These are phyloP conservation scores for Thermothielavioides terrestris DNA, from an alignment of 495 filamentous ascomycete species.

Conservation along the genomic window DNA sequence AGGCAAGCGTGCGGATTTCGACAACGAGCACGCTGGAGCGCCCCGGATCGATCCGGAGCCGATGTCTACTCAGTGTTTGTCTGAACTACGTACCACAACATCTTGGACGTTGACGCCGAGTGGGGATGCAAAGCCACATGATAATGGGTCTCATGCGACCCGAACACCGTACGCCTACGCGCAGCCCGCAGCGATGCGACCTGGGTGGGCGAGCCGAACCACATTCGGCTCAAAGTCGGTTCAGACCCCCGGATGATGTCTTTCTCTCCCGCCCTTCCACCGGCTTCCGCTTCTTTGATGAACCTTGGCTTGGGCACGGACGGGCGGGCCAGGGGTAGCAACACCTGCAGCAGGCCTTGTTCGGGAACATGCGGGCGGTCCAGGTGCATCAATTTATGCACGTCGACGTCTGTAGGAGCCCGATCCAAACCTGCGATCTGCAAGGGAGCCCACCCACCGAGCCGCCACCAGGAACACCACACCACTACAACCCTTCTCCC, in stretches of 20 bases:
- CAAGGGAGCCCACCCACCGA: neutral
- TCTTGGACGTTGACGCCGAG: neutral
- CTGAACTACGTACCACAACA: too few relatives aligned
- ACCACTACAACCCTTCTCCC: too few relatives aligned
- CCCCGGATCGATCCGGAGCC: neutral
- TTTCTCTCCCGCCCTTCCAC: constrained; percentile 10
- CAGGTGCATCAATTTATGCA: constrained; percentile 13
- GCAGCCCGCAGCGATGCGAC: constrained; percentile 6
- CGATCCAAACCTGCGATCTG: constrained; percentile 2
- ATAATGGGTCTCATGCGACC: constrained; percentile 21
- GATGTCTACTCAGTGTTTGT: too few relatives aligned
- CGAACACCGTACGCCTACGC: constrained; percentile 9
- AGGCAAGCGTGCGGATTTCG: neutral
- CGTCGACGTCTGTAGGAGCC: neutral
- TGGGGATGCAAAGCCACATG: constrained; percentile 19
- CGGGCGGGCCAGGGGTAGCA: neutral
- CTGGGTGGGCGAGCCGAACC: constrained; percentile 16
- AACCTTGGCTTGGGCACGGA: constrained; percentile 12
- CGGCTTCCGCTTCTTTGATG: constrained; percentile 5
- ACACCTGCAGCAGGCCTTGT: constrained; percentile 6
- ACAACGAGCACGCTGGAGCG: neutral
- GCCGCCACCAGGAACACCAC: neutral
- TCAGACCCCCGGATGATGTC: constrained; percentile 15
- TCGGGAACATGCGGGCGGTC: constrained; percentile 13
- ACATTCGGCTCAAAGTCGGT: constrained; percentile 12